Evolutionary conservation across 352 stramenopile species (phyloP), one percentile per base, ranked within the genome.

Genomic region (Pythium volutum): DNA sequence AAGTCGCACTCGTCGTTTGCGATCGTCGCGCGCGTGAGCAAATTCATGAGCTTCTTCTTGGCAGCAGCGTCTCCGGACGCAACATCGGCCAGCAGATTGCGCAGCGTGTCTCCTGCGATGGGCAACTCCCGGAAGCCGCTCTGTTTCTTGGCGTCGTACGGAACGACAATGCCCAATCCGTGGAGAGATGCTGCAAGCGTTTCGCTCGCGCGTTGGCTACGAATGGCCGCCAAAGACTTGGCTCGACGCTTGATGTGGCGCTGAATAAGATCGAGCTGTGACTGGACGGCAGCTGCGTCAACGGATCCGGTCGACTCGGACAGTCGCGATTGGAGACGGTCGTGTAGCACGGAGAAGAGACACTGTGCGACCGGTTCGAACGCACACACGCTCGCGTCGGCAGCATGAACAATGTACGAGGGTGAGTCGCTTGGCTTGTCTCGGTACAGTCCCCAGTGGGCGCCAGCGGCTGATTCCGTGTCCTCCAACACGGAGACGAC

Each of bases 1-100:
- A 89, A 89, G 56, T 89, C 80, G 56, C 76, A 88, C 42, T 89
- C 80, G 49, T 89, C 80, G 60, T 70, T 85, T 18, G 77, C 80
- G 29, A 89, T 89, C 27, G 77, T 87, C 15, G 80, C 74, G 15
- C 80, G 73, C 14, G 77, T 89, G 50, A 88, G 69, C n/a, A 89
- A 38, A 8, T 79, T 79, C 36, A 71, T 79, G 29, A 87, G 29
- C 12, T 63, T 67, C 48, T 77, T 80, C 20, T 64, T 62, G 4
- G 73, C 67, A 20, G 50, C 34, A 0, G 27, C 65, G 22, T 58
- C 54, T 15, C 57, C 51, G 5, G 63, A 61, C 12, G 50, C 11
- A 25, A 83, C 39, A 50, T 72, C 55, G 9, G 51, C 31, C 7
- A 89, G 36, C 23, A 89, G 45, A 2, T 64, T 50, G 29, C 61